Percentiles rank a stretch among this genome's conserved stretches.
phyloP scores from a whole-genome alignment of 139 green algal genomes.

The Volvox reticuliferus region DNA sequence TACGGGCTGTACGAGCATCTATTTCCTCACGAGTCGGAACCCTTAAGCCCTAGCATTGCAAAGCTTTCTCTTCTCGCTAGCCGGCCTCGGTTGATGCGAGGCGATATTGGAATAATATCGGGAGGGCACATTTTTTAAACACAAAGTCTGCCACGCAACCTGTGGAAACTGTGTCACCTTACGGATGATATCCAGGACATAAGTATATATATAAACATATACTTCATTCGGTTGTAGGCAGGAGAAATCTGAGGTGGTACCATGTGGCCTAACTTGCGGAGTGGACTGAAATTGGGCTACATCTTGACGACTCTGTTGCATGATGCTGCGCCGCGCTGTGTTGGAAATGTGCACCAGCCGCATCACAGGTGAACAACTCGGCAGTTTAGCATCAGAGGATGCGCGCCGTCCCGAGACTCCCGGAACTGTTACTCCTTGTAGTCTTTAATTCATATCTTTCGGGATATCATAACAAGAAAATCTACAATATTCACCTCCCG shows the following conservation, averaged over 20 bases:
- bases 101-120: no score
- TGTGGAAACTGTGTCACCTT: neutral
- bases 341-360: neutral
- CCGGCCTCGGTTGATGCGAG: no score
- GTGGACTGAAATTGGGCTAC: neutral
- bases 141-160: neutral
- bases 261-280: neutral
- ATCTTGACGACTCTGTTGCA: neutral
- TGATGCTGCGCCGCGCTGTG: neutral
- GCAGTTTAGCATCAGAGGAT: neutral
- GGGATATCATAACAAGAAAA: neutral
- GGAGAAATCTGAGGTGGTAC: neutral
- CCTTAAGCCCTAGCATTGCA: no score
- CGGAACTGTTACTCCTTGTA: neutral
- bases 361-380: conserved; percentile 8
- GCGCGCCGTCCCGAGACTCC: neutral
- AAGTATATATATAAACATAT: neutral
- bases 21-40: no score
- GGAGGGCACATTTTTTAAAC: neutral
- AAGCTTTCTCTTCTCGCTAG: no score
- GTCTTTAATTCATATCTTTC: neutral
- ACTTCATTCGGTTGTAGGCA: neutral
- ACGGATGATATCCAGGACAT: neutral
- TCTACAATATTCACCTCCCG: neutral
- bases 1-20: no score